phyloP scores from a whole-genome alignment of 495 filamentous ascomycete genomes.

The Hypoxylon fuscum region DNA sequence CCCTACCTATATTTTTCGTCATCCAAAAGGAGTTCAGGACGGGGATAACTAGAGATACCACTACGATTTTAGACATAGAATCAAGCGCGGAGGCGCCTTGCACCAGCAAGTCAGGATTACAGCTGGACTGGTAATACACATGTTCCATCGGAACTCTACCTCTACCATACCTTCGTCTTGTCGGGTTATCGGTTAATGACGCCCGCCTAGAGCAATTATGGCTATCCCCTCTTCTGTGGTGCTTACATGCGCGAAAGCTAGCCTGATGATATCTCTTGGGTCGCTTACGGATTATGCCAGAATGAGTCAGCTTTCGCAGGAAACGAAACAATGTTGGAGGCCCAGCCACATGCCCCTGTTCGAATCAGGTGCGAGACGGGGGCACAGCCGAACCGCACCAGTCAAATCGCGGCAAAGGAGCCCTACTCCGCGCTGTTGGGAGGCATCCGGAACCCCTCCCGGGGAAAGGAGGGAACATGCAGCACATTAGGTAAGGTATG shows the following conservation, averaged over 20 bases:
- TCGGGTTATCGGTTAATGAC: not conserved
- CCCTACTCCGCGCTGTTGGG: not conserved
- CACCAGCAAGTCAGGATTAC: slow-evolving; percentile 9
- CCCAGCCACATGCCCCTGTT: slow-evolving; percentile 1
- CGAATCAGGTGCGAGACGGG: not conserved
- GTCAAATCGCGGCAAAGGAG: not conserved
- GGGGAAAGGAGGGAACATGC: not conserved
- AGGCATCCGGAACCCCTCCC: too few relatives aligned
- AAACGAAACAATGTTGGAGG: slow-evolving; percentile 3
- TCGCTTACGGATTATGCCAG: not conserved
- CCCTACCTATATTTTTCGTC: not conserved
- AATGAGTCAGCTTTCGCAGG: not conserved
- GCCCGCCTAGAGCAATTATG: not conserved
- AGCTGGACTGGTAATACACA: slow-evolving; percentile 33
- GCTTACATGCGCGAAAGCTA: not conserved
- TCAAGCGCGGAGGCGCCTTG: slow-evolving; percentile 3
- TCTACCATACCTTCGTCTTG: not conserved
- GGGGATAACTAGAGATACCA: slow-evolving; percentile 32
- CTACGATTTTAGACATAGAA: slow-evolving; percentile 29
- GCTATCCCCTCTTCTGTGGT: not conserved
- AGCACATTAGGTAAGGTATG: not conserved
- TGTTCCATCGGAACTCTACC: not conserved
- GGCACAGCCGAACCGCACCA: not conserved
- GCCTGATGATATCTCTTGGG: not conserved
- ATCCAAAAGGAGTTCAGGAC: slow-evolving; percentile 16